A percentile compares a stretch with the other conserved stretches of the same genome.
These are phyloP conservation scores for Parsonsia alboflavescens DNA, from an alignment of 257 asterid genomes.

Conservation along the genomic window DNA sequence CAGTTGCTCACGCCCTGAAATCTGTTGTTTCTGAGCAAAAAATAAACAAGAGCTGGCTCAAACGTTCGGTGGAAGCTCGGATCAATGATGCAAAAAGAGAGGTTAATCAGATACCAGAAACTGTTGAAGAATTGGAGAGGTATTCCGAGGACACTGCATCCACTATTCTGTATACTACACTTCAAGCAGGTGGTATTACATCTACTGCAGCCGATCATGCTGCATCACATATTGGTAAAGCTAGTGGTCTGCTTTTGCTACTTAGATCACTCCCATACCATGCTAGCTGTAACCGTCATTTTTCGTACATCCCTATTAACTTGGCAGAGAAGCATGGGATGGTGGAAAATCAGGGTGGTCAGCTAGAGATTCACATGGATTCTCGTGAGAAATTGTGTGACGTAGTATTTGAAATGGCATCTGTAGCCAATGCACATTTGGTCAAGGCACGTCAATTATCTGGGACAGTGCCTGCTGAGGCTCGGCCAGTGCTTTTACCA, in stretches of 20 bases:
- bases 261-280: conserved; percentile 83
- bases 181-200: conserved; percentile 69
- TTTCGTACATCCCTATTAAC: conserved; percentile 54
- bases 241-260: conserved; percentile 78
- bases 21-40: conserved; percentile 57
- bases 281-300: conserved; percentile 52
- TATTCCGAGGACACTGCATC: conserved; percentile 89
- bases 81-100: conserved; percentile 76
- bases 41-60: conserved; percentile 76
- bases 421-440: conserved; percentile 78
- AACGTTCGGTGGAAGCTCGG: conserved; percentile 76
- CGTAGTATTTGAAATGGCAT: conserved; percentile 87
- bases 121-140: conserved; percentile 61
- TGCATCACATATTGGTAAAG: conserved; percentile 95
- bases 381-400: conserved; percentile 56
- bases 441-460: conserved; percentile 72
- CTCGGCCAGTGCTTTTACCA: conserved; percentile 66
- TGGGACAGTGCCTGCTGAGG: conserved; percentile 69
- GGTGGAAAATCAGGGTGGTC: conserved; percentile 45
- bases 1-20: conserved; percentile 77
- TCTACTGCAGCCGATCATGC: conserved; percentile 90
- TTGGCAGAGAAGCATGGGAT: conserved; percentile 77
- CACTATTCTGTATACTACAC: conserved; percentile 76
- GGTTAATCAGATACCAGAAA: conserved; percentile 43
- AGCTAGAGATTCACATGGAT: conserved; percentile 44